Percentiles rank a stretch among this genome's conserved stretches.
phyloP scores from a whole-genome alignment of 768 basidiomycete genomes.

The Infundibulicybe gibba region DNA sequence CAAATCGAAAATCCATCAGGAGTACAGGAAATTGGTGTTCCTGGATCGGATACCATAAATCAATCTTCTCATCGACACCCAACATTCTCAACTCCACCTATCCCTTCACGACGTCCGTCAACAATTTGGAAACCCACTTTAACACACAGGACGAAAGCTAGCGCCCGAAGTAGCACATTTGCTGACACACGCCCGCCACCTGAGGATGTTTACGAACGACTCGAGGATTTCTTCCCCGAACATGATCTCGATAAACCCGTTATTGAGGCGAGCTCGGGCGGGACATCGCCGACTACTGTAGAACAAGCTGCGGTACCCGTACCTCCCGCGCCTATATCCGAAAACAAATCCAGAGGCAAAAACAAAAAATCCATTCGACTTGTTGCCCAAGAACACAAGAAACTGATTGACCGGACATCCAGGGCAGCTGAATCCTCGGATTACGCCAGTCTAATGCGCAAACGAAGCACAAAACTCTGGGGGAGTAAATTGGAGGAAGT shows the following conservation, averaged over 20 bases:
- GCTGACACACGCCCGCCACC: constrained; percentile 68
- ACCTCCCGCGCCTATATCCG: constrained; percentile 27
- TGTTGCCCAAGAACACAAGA: constrained; percentile 87
- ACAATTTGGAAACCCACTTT: constrained; percentile 14
- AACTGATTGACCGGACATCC: constrained; percentile 66
- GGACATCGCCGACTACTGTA: constrained; percentile 68
- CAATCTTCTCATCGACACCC: constrained; percentile 16
- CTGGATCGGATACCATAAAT: constrained; percentile 13
- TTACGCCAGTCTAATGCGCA: constrained; percentile 53
- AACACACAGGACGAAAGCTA: constrained; percentile 22
- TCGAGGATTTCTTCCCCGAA: constrained; percentile 94
- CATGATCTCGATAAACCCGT: constrained; percentile 96
- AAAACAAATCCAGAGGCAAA: constrained; percentile 39
- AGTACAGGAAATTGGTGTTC: constrained; percentile 2
- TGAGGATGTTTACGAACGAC: constrained; percentile 88
- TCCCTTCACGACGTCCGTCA: constrained; percentile 9
- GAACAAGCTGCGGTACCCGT: constrained; percentile 45
- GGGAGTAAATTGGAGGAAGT: constrained; percentile 92
- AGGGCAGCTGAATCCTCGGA: constrained; percentile 45
- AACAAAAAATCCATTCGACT: constrained; percentile 91
- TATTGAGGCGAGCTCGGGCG: constrained; percentile 80
- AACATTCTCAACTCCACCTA: constrained; percentile 14
- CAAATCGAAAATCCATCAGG: constrained; percentile 30
- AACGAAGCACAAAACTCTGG: constrained; percentile 95
- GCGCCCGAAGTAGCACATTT: constrained; percentile 51